These are phyloP conservation scores for Fusarium phyllophilum DNA, from an alignment of 2,329 filamentous ascomycete genomes.

Conservation along the genomic window DNA sequence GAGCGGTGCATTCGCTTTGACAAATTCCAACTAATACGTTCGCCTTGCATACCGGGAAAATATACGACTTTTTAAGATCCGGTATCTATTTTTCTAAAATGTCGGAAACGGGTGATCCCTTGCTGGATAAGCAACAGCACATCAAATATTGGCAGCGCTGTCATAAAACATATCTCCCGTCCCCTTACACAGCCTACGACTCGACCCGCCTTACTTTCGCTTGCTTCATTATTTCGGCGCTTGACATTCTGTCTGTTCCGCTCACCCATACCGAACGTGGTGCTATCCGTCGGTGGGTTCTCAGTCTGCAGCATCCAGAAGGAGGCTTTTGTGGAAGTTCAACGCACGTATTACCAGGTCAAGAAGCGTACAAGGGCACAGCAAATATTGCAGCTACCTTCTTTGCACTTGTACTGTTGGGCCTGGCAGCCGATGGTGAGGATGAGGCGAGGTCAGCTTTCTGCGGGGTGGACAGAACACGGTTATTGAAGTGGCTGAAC, in stretches of 20 bases:
- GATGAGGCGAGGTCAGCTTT: slow-evolving; percentile 58
- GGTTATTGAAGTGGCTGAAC: slow-evolving; percentile 78
- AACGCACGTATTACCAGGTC: slow-evolving; percentile 60
- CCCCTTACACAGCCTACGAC: slow-evolving; percentile 87
- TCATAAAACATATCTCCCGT: slow-evolving; percentile 81
- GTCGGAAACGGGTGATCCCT: slow-evolving; percentile 37
- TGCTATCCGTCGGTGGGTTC: slow-evolving; percentile 77
- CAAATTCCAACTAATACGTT: background rate
- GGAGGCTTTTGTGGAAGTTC: slow-evolving; percentile 93
- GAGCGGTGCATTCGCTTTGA: background rate
- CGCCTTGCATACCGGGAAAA: too few species aligned
- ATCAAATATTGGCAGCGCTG: slow-evolving; percentile 94
- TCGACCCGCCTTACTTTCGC: slow-evolving; percentile 89
- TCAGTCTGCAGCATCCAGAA: slow-evolving; percentile 83
- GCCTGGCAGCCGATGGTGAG: slow-evolving; percentile 58
- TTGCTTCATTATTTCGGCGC: slow-evolving; percentile 87
- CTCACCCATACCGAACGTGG: slow-evolving; percentile 57
- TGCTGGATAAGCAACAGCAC: slow-evolving; percentile 73
- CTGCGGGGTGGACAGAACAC: slow-evolving; percentile 71
- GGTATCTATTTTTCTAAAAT: background rate
- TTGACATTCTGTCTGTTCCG: slow-evolving; percentile 80
- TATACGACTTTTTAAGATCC: background rate
- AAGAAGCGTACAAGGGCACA: slow-evolving; percentile 58
- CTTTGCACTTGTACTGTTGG: slow-evolving; percentile 83
- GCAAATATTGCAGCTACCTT: slow-evolving; percentile 88